These are phyloP conservation scores for Yarrowia galli DNA, from an alignment of 1,139 yeast species.

Conservation along the genomic window DNA sequence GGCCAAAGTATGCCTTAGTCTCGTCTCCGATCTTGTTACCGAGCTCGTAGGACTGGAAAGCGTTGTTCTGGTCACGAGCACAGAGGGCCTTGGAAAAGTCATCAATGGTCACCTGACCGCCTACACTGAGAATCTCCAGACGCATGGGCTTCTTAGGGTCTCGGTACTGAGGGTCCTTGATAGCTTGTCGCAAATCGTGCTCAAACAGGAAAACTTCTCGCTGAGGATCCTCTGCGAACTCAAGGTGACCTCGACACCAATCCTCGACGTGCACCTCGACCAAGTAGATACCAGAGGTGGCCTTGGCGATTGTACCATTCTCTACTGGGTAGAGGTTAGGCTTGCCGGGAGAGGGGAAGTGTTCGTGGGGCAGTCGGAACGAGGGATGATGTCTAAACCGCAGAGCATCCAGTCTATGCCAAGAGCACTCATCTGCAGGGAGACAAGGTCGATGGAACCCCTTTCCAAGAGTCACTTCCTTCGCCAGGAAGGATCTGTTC, in stretches of 20 bases:
- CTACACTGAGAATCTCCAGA: conserved; percentile 56
- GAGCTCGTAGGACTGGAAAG: conserved; percentile 44
- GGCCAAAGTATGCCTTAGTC: conserved; percentile 42
- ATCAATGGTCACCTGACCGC: conserved; percentile 48
- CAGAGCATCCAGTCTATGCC: conserved; percentile 83
- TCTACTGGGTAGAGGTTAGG: conserved; percentile 58
- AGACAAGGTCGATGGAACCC: conserved; percentile 61
- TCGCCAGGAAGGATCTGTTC: conserved; percentile 81
- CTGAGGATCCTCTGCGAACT: conserved; percentile 69
- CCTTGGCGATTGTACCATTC: conserved; percentile 59
- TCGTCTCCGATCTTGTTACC: conserved; percentile 46
- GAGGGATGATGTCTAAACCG: conserved; percentile 83
- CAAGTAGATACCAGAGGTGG: conserved; percentile 72
- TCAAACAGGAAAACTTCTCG: conserved; percentile 60
- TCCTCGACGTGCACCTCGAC: conserved; percentile 72
- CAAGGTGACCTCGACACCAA: conserved; percentile 67
- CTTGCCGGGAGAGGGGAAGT: conserved; percentile 44
- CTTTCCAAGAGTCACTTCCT: conserved; percentile 52
- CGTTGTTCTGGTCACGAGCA: conserved; percentile 41
- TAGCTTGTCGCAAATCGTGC: conserved; percentile 56
- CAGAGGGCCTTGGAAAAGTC: conserved; percentile 46
- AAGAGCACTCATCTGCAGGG: conserved; percentile 75
- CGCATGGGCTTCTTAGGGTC: conserved; percentile 51
- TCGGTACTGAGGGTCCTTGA: conserved; percentile 53
- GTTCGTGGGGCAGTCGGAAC: conserved; percentile 74